Conservation (phyloP, 345 rosid species). For the Lumnitzera littorea region DNA sequence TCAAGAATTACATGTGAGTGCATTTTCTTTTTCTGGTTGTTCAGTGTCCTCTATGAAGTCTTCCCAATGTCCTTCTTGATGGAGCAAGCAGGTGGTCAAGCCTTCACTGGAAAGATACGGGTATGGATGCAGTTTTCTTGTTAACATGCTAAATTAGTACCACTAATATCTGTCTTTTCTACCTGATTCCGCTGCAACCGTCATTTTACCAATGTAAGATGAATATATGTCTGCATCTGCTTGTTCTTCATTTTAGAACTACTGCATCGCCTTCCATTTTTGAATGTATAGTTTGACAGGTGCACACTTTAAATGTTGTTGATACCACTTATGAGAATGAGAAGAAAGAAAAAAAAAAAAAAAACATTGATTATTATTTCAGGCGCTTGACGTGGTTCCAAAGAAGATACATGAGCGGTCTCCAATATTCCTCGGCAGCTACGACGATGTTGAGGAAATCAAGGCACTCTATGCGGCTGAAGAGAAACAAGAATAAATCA, state of each 20-base stretch:
- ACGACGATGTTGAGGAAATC: conserved; percentile 87
- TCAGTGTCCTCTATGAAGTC: conserved; percentile 89
- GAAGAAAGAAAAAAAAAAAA: too few relatives aligned
- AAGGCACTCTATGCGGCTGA: conserved; percentile 72
- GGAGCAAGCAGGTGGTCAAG: conserved; percentile 98
- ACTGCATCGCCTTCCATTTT: too few relatives aligned
- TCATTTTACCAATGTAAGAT: too few relatives aligned
- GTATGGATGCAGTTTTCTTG: conserved; percentile 25
- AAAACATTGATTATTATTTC: conserved; percentile 12
- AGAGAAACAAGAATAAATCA: conserved; percentile 25
- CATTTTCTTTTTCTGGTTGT: conserved; percentile 3
- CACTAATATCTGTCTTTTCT: neutral
- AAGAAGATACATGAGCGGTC: conserved; percentile 76
- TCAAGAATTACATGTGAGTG: neutral
- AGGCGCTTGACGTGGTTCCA: conserved; percentile 86
- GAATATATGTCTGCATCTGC: too few relatives aligned
- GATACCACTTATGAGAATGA: too few relatives aligned
- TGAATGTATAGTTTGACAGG: too few relatives aligned
- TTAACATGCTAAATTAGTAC: neutral
- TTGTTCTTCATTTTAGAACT: too few relatives aligned
- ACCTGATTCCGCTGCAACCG: too few relatives aligned
- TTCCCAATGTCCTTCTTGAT: conserved; percentile 95
- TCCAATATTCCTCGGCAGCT: conserved; percentile 93
- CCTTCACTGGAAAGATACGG: conserved; percentile 83
- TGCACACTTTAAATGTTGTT: too few relatives aligned